Percentiles rank a stretch among this genome's conserved stretches.
Conservation (phyloP, 1,139 yeast genomes). For the Hansenula lynferdii region DNA sequence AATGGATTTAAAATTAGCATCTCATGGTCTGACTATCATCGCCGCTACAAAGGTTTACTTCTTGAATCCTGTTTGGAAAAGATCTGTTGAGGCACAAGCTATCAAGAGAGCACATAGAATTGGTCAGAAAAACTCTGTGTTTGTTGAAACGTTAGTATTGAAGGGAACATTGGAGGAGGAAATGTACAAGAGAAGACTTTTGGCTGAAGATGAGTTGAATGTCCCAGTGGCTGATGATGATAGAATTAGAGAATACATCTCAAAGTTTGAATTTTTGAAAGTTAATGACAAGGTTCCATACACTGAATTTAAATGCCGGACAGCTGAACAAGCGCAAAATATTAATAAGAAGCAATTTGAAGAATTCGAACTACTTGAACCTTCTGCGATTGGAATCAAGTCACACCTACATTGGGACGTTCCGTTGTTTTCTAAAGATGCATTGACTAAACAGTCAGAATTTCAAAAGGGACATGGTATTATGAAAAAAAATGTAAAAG, state of each 20-base stretch:
- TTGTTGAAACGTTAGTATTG: conserved; percentile 62
- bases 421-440: conserved; percentile 32
- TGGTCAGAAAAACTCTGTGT: conserved; percentile 53
- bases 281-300: conserved; percentile 4
- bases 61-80: conserved; percentile 66
- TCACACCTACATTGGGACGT: conserved; percentile 34
- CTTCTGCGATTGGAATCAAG: conserved; percentile 11
- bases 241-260: conserved; percentile 53
- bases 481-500: conserved; percentile 1
- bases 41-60: conserved; percentile 67
- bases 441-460: conserved; percentile 7
- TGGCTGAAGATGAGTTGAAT: conserved; percentile 22
- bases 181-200: conserved; percentile 38
- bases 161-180: conserved; percentile 63
- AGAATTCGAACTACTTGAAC: conserved; percentile 15
- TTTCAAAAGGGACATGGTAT: background rate
- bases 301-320: conserved; percentile 9
- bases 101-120: conserved; percentile 71
- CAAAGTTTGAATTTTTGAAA: conserved; percentile 42
- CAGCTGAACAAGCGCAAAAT: background rate
- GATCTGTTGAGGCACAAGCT: conserved; percentile 68
- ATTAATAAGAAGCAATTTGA: conserved; percentile 12
- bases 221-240: conserved; percentile 43
- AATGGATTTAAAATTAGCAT: conserved; percentile 64
- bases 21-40: conserved; percentile 66